phyloP scores from a whole-genome alignment of 2,329 filamentous ascomycete genomes.

The Fusarium luffae region DNA sequence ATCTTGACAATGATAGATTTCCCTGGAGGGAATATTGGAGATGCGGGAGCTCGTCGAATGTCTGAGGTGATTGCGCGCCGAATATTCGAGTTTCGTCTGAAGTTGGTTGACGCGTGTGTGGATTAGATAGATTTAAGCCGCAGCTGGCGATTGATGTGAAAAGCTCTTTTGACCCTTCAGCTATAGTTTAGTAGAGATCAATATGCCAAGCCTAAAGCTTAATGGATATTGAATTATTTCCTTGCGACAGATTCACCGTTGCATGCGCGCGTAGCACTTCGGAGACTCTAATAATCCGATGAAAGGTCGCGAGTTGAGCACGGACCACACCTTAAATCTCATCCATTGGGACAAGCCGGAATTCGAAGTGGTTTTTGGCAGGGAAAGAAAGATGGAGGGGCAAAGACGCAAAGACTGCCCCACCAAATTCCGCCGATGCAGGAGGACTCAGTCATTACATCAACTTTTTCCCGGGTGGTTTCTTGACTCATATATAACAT shows the following conservation, averaged over 20 bases:
- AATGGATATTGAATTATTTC: slow-evolving; percentile 5
- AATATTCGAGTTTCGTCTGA: slow-evolving; percentile 1
- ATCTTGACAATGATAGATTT: slow-evolving; percentile 38
- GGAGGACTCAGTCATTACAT: slow-evolving; percentile 44
- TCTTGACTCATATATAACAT: slow-evolving; percentile 42
- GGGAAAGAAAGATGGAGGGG: slow-evolving; percentile 42
- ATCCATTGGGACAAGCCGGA: slow-evolving; percentile 34
- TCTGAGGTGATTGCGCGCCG: slow-evolving; percentile 11
- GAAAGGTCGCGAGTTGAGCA: slow-evolving; percentile 29
- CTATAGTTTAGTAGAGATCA: not conserved
- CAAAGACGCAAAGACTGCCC: slow-evolving; percentile 41
- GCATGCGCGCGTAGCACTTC: slow-evolving; percentile 14
- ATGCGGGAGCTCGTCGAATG: slow-evolving; percentile 4
- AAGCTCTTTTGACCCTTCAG: not conserved
- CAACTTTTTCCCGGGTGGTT: slow-evolving; percentile 41
- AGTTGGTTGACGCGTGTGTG: not conserved
- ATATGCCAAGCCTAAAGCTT: slow-evolving; percentile 5
- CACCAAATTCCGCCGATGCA: slow-evolving; percentile 47
- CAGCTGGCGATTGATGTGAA: not conserved
- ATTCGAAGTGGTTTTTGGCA: slow-evolving; percentile 23
- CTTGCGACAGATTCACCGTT: slow-evolving; percentile 15
- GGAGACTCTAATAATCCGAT: slow-evolving; percentile 43
- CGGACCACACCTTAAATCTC: slow-evolving; percentile 52
- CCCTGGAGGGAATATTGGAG: not conserved
- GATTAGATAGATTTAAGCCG: not conserved